Conservation (phyloP, 1,284 basidiomycete genomes). For the Exobasidium cylindrosporum region DNA sequence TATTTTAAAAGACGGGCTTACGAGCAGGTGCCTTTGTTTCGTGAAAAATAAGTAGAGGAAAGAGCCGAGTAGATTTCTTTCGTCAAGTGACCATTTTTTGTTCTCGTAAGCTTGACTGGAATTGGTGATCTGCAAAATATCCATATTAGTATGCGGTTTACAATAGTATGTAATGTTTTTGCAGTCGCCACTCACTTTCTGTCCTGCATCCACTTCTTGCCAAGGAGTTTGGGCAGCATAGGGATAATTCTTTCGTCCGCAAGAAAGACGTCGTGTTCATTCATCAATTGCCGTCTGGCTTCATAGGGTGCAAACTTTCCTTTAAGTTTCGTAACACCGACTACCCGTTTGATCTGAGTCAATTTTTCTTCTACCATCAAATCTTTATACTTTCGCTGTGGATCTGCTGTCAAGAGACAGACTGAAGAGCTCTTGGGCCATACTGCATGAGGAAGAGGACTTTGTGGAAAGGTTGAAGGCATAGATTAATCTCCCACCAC, state of each 20-base stretch:
- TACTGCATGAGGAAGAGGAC: slow-evolving; percentile 72
- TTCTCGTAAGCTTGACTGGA: slow-evolving; percentile 73
- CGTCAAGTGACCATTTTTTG: slow-evolving; percentile 74
- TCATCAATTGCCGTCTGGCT: slow-evolving; percentile 76
- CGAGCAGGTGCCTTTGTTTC: slow-evolving; percentile 44
- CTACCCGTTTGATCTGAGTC: slow-evolving; percentile 86
- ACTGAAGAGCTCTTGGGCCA: slow-evolving; percentile 75
- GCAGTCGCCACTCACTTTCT: slow-evolving; percentile 61
- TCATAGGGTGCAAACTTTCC: slow-evolving; percentile 66
- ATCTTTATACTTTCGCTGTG: slow-evolving; percentile 93
- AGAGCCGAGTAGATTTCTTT: slow-evolving; percentile 84
- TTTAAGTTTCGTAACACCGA: slow-evolving; percentile 65
- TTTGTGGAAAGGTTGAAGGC: background rate
- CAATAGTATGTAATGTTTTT: background rate
- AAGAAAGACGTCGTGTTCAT: slow-evolving; percentile 86
- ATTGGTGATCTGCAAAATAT: slow-evolving; percentile 71
- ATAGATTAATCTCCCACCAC: background rate
- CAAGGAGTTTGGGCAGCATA: slow-evolving; percentile 80
- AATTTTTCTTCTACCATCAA: slow-evolving; percentile 73
- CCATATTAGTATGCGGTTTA: background rate
- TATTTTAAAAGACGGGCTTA: too few species aligned
- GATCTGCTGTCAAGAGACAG: slow-evolving; percentile 91
- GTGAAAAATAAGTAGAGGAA: slow-evolving; percentile 86
- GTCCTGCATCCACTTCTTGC: slow-evolving; percentile 84
- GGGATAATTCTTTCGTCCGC: slow-evolving; percentile 86